Evolutionary conservation across 1,284 basidiomycete species (phyloP).

Genomic region (Tilletia setariae): DNA sequence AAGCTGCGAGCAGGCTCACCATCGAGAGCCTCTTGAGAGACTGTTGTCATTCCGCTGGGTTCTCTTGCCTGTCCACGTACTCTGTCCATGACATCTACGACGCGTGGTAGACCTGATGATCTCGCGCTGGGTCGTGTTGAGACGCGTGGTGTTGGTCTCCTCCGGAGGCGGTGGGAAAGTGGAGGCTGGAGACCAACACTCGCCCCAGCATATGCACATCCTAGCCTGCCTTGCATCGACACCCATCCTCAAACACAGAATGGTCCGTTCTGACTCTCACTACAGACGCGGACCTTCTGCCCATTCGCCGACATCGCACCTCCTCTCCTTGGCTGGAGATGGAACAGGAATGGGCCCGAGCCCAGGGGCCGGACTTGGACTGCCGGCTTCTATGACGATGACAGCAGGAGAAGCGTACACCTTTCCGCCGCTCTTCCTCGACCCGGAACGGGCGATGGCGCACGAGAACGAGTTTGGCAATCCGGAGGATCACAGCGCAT

Average conservation of each 20-base stretch:
- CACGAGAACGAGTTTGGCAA: constrained; percentile 24
- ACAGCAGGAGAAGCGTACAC: constrained; percentile 24
- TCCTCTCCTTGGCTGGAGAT: constrained; percentile 7
- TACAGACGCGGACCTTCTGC: constrained; percentile 10
- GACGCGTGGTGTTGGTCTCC: too few species aligned
- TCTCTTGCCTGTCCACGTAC: background rate
- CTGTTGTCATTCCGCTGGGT: background rate
- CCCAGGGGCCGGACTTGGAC: background rate
- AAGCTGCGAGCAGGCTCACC: background rate
- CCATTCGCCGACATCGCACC: constrained; percentile 9
- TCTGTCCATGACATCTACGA: background rate
- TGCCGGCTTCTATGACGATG: background rate
- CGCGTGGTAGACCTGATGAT: background rate
- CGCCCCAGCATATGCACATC: background rate
- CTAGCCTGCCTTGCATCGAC: background rate
- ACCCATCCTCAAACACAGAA: background rate
- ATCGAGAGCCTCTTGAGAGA: background rate
- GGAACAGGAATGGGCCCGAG: too few species aligned
- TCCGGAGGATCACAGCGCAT: constrained; percentile 23
- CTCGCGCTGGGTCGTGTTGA: background rate
- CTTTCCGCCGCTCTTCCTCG: constrained; percentile 37
- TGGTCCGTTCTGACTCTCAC: constrained; percentile 1
- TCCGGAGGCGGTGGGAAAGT: too few species aligned
- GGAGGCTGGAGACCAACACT: too few species aligned
- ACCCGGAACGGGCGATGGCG: constrained; percentile 21